Percentiles rank a stretch among this genome's conserved stretches.
These are phyloP conservation scores for Eucalyptus virginea DNA, from an alignment of 345 rosid genomes.

Conservation along the genomic window DNA sequence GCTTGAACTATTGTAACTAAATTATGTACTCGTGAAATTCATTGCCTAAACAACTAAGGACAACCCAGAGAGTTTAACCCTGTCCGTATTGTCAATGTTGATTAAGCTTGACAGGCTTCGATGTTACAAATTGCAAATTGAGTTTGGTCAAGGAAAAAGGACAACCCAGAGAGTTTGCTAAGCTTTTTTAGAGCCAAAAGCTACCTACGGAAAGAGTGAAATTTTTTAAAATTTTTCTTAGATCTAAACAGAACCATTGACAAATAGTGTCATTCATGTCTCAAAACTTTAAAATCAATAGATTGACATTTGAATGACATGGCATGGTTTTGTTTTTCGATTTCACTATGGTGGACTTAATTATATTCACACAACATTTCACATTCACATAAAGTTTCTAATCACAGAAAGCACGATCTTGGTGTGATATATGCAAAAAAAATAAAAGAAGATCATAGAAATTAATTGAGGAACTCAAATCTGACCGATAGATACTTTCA, in stretches of 20 bases:
- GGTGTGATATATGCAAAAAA: neutral
- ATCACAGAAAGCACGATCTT: neutral
- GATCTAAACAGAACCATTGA: neutral
- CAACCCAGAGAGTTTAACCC: neutral
- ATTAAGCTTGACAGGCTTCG: neutral
- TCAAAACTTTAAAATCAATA: no score
- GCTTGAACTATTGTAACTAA: neutral
- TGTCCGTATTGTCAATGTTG: neutral
- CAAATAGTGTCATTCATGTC: neutral
- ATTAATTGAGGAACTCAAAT: neutral
- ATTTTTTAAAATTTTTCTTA: accelerated
- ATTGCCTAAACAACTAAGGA: neutral
- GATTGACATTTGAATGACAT: accelerated
- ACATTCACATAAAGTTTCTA: accelerated
- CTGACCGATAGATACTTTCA: accelerated
- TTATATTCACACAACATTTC: accelerated
- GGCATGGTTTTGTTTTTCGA: neutral
- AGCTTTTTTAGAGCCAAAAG: neutral
- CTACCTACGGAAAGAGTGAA: neutral
- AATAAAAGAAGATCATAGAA: neutral
- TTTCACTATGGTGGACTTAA: neutral
- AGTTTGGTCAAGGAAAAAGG: neutral
- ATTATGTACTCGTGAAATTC: neutral
- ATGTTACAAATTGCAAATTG: neutral
- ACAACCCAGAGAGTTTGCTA: neutral